These are phyloP conservation scores for Cyclospora cayetanensis DNA, from an alignment of 169 alveolate genomes.

Conservation along the genomic window DNA sequence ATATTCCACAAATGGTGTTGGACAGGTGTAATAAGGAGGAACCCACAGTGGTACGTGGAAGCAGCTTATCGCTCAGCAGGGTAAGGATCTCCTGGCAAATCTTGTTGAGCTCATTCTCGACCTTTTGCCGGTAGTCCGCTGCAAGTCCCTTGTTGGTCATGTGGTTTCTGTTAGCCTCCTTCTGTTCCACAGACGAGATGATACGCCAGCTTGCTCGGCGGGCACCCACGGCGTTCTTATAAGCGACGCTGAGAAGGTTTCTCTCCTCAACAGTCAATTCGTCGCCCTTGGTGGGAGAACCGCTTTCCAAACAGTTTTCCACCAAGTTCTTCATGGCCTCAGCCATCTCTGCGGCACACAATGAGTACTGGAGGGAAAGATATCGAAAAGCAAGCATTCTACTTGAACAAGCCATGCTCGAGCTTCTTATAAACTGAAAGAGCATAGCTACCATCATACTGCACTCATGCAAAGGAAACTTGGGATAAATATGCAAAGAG, in stretches of 20 bases:
- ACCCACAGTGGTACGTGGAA: constrained; percentile 78
- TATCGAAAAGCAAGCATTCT: not conserved
- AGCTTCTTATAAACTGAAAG: too few relatives aligned
- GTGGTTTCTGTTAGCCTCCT: constrained; percentile 95
- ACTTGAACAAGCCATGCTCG: not conserved
- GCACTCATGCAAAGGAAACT: too few relatives aligned
- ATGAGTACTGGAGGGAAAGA: not conserved
- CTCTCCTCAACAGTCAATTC: constrained; percentile 78
- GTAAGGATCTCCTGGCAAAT: constrained; percentile 93
- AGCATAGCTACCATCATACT: not conserved
- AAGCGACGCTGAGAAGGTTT: constrained; percentile 96
- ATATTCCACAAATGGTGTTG: too few relatives aligned
- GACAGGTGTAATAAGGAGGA: not conserved
- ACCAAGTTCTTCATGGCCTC: constrained; percentile 76
- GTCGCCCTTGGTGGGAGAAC: constrained; percentile 47
- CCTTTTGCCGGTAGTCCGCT: constrained; percentile 92
- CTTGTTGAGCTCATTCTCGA: constrained; percentile 94
- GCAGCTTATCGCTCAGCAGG: constrained; percentile 91
- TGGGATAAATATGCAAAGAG: too few relatives aligned
- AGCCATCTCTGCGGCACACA: constrained; percentile 69
- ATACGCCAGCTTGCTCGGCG: constrained; percentile 99
- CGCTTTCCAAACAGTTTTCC: constrained; percentile 69
- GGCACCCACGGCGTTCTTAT: constrained; percentile 98
- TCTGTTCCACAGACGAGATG: constrained; percentile 95
- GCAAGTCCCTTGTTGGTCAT: constrained; percentile 91